Evolutionary conservation across 495 filamentous ascomycete genomes (phyloP).

Genomic region (Trypethelium eluteriae): DNA sequence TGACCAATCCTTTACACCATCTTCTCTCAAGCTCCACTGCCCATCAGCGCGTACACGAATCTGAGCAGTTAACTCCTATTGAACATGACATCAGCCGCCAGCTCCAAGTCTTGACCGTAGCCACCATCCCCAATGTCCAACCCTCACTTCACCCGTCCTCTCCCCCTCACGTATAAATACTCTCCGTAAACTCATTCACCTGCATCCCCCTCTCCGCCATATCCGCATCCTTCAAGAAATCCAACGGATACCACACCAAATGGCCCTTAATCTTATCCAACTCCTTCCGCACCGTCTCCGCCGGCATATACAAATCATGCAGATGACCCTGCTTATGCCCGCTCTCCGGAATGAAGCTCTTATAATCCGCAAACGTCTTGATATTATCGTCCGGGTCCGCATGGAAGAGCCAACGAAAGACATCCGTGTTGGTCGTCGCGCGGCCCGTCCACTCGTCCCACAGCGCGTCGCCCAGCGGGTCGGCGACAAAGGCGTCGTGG

Average conservation of each 20-base stretch:
- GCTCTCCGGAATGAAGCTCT: conserved; percentile 46
- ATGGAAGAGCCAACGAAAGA: conserved; percentile 85
- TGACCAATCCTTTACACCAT: no score
- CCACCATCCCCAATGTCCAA: no score
- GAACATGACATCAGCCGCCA: no score
- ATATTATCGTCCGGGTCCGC: conserved; percentile 87
- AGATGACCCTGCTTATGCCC: conserved; percentile 72
- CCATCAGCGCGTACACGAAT: no score
- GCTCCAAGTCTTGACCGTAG: no score
- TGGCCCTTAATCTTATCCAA: conserved; percentile 78
- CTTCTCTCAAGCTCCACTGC: no score
- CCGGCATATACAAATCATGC: conserved; percentile 65
- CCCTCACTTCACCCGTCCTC: no score
- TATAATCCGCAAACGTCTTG: conserved; percentile 82
- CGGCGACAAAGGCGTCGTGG: conserved; percentile 67
- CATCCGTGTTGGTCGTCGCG: conserved; percentile 69
- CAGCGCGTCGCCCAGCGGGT: conserved; percentile 69
- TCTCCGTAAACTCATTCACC: conserved; percentile 66
- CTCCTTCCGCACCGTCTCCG: conserved; percentile 61
- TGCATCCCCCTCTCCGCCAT: conserved; percentile 86
- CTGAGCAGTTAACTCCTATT: no score
- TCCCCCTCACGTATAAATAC: conserved; percentile 46
- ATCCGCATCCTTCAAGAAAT: conserved; percentile 73
- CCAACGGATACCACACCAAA: conserved; percentile 89
- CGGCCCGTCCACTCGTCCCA: conserved; percentile 78